Percentiles rank a stretch among this genome's conserved stretches.
Conservation (phyloP, 148 eudicot species). For the Rhododendron kiyosumense region DNA sequence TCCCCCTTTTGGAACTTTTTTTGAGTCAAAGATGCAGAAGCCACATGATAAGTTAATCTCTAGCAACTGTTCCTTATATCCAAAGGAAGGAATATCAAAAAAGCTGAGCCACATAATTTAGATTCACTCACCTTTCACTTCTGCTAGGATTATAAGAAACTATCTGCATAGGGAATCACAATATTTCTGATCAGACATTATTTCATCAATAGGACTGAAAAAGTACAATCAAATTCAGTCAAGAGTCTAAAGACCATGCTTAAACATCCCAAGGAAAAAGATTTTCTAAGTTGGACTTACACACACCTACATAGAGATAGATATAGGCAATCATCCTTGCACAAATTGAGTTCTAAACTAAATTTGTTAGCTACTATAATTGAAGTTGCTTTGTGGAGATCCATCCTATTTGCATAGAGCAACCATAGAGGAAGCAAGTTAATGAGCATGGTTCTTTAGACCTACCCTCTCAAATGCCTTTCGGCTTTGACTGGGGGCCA, state of each 20-base stretch:
- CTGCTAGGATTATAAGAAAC: not conserved
- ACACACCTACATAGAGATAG: not conserved
- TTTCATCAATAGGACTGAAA: not conserved
- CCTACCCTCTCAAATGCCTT: not conserved
- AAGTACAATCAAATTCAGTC: not conserved
- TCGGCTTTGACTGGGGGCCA: not conserved
- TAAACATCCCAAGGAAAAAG: not conserved
- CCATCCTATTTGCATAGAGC: not conserved
- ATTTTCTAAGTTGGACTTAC: not conserved
- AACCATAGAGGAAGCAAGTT: not conserved
- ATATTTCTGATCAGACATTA: not conserved
- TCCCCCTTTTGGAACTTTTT: not conserved
- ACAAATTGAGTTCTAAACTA: not conserved
- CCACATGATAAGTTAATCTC: not conserved
- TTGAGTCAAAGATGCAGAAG: not conserved
- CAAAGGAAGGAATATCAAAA: not conserved
- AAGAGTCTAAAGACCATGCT: not conserved
- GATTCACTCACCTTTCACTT: slow-evolving; percentile 3
- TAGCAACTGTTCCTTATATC: not conserved
- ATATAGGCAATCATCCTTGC: not conserved
- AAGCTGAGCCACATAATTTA: not conserved
- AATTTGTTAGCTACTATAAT: not conserved
- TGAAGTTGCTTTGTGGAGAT: not conserved
- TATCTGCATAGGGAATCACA: not conserved
- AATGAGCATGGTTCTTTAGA: not conserved